These are phyloP conservation scores for Pythium utonaiense DNA, from an alignment of 352 stramenopile species.

Conservation along the genomic window DNA sequence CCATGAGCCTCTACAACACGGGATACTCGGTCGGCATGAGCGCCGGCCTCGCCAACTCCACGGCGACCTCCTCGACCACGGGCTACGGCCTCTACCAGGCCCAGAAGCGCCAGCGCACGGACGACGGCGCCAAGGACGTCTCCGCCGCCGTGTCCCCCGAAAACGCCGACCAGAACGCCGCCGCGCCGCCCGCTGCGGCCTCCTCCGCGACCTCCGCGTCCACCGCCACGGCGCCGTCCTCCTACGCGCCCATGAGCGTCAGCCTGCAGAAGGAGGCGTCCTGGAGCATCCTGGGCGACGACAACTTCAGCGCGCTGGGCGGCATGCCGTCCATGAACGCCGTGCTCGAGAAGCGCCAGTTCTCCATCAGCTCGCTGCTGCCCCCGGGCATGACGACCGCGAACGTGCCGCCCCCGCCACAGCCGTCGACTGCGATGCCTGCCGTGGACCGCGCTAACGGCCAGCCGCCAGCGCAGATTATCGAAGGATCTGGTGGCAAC, in stretches of 20 bases:
- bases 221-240: background rate
- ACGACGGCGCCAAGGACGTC: conserved; percentile 28
- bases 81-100: conserved; percentile 31
- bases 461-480: conserved; percentile 26
- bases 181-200: conserved; percentile 9
- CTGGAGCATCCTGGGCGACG: conserved; percentile 69
- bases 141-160: background rate
- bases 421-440: background rate
- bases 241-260: conserved; percentile 47
- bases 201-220: conserved; percentile 1
- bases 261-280: conserved; percentile 70
- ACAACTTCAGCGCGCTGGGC: conserved; percentile 57
- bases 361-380: conserved; percentile 72
- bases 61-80: conserved; percentile 10
- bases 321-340: conserved; percentile 68
- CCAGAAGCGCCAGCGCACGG: conserved; percentile 56
- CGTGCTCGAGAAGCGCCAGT: conserved; percentile 72
- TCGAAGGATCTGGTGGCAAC: conserved; percentile 62
- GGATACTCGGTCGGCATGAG: conserved; percentile 25
- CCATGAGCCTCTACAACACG: conserved; percentile 26
- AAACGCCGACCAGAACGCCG: conserved; percentile 21
- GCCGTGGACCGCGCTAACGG: conserved; percentile 20
- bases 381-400: conserved; percentile 33
- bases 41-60: conserved; percentile 13
- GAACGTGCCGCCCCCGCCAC: conserved; percentile 8